phyloP scores from a whole-genome alignment of 1,284 basidiomycete genomes.

The Chiua sp. region DNA sequence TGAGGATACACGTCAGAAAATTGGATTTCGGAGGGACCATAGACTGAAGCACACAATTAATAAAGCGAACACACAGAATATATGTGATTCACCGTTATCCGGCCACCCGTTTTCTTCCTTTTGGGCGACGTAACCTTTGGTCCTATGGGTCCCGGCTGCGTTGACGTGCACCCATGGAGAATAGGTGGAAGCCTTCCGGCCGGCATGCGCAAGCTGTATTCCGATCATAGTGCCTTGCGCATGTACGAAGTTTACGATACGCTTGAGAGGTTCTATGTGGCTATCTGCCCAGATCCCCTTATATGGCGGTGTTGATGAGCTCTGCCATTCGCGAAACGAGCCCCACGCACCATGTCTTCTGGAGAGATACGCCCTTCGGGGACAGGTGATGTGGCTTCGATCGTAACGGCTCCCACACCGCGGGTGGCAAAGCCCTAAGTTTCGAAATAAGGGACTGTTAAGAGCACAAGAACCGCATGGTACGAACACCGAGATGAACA shows the following conservation, averaged over 20 bases:
- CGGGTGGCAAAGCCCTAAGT: conserved; percentile 60
- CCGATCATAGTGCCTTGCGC: conserved; percentile 53
- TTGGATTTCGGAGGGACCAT: conserved; percentile 57
- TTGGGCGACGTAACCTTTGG: conserved; percentile 29
- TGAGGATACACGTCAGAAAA: conserved; percentile 54
- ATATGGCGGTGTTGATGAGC: conserved; percentile 13
- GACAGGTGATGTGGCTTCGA: conserved; percentile 75
- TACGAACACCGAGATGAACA: conserved; percentile 68
- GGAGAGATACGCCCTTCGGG: conserved; percentile 82
- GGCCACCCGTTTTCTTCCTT: conserved; percentile 64
- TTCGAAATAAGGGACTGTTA: not conserved
- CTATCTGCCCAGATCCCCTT: conserved; percentile 72
- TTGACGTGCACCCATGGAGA: conserved; percentile 50
- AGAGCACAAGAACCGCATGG: not conserved
- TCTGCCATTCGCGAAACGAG: not conserved
- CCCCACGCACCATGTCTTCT: conserved; percentile 54
- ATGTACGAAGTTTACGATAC: conserved; percentile 63
- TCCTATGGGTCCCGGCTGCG: conserved; percentile 28
- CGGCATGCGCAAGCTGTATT: conserved; percentile 68
- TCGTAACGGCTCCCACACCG: conserved; percentile 65
- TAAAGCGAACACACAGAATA: not conserved
- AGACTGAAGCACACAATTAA: conserved; percentile 33
- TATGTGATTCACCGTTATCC: conserved; percentile 43
- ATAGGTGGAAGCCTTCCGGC: conserved; percentile 60
- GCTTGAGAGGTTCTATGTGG: conserved; percentile 58